These are phyloP conservation scores for Debaryomyces udenii DNA, from an alignment of 1,139 yeast species.

Conservation along the genomic window DNA sequence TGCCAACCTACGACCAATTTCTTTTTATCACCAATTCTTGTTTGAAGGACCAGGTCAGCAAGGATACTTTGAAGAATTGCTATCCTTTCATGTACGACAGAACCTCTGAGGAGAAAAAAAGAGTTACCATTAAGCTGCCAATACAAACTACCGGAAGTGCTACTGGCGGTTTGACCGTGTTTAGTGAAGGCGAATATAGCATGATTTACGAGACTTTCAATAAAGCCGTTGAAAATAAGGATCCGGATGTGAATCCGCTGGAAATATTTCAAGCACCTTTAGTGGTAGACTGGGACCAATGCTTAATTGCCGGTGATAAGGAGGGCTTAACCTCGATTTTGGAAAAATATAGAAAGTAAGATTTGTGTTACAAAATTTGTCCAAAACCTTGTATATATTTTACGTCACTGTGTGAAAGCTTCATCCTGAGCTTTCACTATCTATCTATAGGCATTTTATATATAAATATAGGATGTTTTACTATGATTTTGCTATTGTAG, in stretches of 20 bases:
- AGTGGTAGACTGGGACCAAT: constrained; percentile 53
- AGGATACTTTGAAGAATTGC: constrained; percentile 32
- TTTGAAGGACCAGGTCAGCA: constrained; percentile 29
- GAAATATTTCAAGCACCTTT: constrained; percentile 47
- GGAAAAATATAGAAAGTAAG: constrained; percentile 27
- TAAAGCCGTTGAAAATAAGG: constrained; percentile 26
- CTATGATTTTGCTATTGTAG: too few relatives aligned
- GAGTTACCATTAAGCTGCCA: constrained; percentile 34
- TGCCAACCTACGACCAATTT: constrained; percentile 52
- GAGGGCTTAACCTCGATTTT: constrained; percentile 34
- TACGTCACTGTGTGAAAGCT: neutral
- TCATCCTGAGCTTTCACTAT: neutral
- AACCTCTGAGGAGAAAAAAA: constrained; percentile 18
- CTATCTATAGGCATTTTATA: neutral
- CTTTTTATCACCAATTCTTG: constrained; percentile 32
- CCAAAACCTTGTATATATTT: constrained; percentile 3
- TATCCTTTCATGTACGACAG: constrained; percentile 44
- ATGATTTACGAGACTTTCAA: constrained; percentile 45
- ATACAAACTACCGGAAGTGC: constrained; percentile 22
- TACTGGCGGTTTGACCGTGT: constrained; percentile 32
- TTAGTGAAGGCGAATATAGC: constrained; percentile 43
- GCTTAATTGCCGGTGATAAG: constrained; percentile 45
- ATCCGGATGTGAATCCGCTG: constrained; percentile 33
- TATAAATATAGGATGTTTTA: too few relatives aligned
- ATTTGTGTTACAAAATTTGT: neutral